Base-by-base conservation (phyloP, 495 filamentous ascomycete species). In the Talaromyces thailandensis region DNA sequence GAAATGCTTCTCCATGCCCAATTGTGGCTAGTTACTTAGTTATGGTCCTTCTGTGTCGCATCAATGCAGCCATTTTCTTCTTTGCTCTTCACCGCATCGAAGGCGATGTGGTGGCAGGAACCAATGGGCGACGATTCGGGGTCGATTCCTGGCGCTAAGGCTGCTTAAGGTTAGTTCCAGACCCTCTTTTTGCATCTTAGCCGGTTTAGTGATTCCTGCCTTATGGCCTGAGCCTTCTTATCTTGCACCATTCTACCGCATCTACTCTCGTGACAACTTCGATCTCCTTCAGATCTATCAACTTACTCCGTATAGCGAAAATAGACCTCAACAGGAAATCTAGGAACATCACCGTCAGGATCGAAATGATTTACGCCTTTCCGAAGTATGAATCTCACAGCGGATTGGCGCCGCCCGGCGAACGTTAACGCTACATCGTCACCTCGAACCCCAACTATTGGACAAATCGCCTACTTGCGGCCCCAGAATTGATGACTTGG, bases 41-140 rank as follows among this genome's bases (percentile, higher is more conserved):
- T 28, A 56, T 4, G 11, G 31, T 1, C 25, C 25, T 48, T 21
- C 21, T 21, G 43, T 48, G 43, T 48, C 18, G 43, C 43, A 48
- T 48, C n/a, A 21, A 48, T n/a, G 43, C 18, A 21, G 7, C 43
- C 43, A 55, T 25, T 55, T 28, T 53, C 21, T 55, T 58, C 50
- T 50, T 23, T 23, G 56, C 64, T 67, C 67, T 66, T 68, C 69
- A 71, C 69, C 69, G 67, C 69, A 71, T 69, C 69, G 64, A 68
- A 68, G 69, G 69, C 66, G 51, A 68, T n/a, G 14, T 56, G 64
- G 63, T 64, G 52, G 55, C 25, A 63, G 50, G 25, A 58, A 62
- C 67, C 66, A 64, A 71, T 68, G 56, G 60, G 56, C 64, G n/a
- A 40, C 12, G 16, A 2, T 11, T 57, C 29, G n/a, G 55, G 18